Evolutionary conservation across 2,329 filamentous ascomycete genomes (phyloP), one percentile per base, ranked within the genome.

Genomic region (Drechmeria coniospora): DNA sequence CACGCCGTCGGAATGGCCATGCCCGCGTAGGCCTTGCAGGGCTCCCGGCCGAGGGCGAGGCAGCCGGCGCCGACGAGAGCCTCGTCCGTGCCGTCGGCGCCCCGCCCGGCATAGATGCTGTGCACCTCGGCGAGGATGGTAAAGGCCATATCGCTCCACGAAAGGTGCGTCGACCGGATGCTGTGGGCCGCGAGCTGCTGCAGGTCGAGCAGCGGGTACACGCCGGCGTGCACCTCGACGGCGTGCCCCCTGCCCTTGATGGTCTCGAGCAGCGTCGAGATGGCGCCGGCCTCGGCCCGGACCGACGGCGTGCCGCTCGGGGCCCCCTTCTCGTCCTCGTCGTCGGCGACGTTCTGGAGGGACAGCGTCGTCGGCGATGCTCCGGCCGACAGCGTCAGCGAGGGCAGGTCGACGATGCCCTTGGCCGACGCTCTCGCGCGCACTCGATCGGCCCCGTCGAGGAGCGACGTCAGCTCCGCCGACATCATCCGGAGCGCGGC

Each of bases 181-280:
- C 78, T 74, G 40, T 76, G 69, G 0, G 79, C 81, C 1, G 79
- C 74, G 2, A 87, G 59, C 48, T 90, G 81, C 47, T 90, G 81
- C 40, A 86, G 59, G 47, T 90, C 81, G 7, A 87, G 64, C 3
- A 74, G 60, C 0, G 79, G 71, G 45, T 86, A 87, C 3, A 81
- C 76, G 17, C 79, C 79, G 0, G 79, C 79, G 46, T 86, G 80
- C 2, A 83, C 57, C 45, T 84, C 79, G 15, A 83, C 59, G 2
- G 44, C 50, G 27, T 64, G 57, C 20, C 52, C 54, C 4, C 47
- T 42, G 30, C 36, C 44, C 28, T 42, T 54, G 32, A 59, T 38
- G 3, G 37, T 31, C 3, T 10, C 21, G 18, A 47, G 35, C 6
- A 46, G 30, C 6, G 28, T 20, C 2, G 40, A 32, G 8, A 47